Evolutionary conservation across 2,329 filamentous ascomycete species (phyloP), one percentile per base, ranked within the genome.

Genomic region (Plenodomus biglobosus): DNA sequence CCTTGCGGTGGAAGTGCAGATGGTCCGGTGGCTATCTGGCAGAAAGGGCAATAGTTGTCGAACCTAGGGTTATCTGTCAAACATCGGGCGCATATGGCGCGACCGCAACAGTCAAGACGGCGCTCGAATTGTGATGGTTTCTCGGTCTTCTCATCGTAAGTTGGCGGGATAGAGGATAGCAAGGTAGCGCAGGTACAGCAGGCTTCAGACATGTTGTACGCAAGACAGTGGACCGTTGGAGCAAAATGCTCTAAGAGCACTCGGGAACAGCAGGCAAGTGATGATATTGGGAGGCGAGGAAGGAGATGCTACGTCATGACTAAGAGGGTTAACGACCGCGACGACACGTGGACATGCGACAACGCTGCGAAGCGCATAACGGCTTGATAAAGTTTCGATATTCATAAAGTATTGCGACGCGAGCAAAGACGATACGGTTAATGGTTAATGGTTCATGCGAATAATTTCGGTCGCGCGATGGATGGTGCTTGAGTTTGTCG

Each of bases 141-240:
- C 73, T 86, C 85, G 34, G 76, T 78, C 61, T 78, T 77, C 49
- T 78, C 76, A 56, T 80, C 73, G 59, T 77, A 78, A 21, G 76
- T 74, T 27, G 78, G 75, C 42, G 79, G 76, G 22, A 81, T 76
- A 3, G 79, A 75, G 37, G 79, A 76, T 20, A 90, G 78, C 20
- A 85, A 72, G 19, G 76, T 77, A 22, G 86, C 84, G 70, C 87
- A 91, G 18, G 85, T 90, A 66, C 86, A 89, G 72, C 87, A 90
- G 13, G 80, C 78, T 67, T 77, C 74, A 37, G 58, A 61, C 58
- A 65, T 61, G 54, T 37, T 56, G 46, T 19, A 34, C 11, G 8
- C 3, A 30, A 13, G 24, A 32, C 21, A 24, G 32, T 22, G 17
- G 11, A 36, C 21, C 30, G 37, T 35, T 40, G 35, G 42, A 21